Conservation (phyloP, 2,329 filamentous ascomycete genomes). For the Sclerotinia spermophila region DNA sequence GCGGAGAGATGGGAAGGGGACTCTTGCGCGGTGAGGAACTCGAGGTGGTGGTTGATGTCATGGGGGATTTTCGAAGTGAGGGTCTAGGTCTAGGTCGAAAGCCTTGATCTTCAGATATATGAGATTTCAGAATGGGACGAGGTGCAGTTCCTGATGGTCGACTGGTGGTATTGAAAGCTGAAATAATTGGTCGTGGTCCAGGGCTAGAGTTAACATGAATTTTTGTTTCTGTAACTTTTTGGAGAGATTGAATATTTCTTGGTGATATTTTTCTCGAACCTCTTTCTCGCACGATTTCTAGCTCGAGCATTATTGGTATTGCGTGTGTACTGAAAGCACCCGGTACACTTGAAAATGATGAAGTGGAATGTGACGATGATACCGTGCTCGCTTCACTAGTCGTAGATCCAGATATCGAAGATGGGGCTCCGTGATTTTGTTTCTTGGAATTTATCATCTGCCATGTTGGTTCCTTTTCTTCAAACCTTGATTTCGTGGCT, state of each 20-base stretch:
- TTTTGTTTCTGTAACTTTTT: background rate
- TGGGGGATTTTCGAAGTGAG: slow-evolving; percentile 9
- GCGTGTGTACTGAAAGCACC: background rate
- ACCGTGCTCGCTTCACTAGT: slow-evolving; percentile 18
- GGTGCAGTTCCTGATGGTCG: background rate
- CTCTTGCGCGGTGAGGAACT: background rate
- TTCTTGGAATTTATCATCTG: slow-evolving; percentile 28
- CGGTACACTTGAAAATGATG: slow-evolving; percentile 9
- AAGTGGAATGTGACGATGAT: slow-evolving; percentile 25
- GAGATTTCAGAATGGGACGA: slow-evolving; percentile 10
- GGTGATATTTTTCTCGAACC: background rate
- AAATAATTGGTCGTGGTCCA: slow-evolving; percentile 11
- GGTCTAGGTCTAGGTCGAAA: background rate
- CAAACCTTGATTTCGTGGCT: slow-evolving; percentile 25
- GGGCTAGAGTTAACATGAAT: background rate
- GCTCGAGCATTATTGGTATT: background rate
- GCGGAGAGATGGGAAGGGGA: background rate
- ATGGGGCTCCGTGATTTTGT: slow-evolving; percentile 11
- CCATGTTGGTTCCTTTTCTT: slow-evolving; percentile 28
- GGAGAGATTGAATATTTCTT: background rate
- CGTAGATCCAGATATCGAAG: slow-evolving; percentile 22
- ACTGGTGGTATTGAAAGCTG: slow-evolving; percentile 11
- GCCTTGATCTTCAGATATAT: background rate
- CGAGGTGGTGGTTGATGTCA: background rate
- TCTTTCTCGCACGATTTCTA: background rate